A percentile compares a stretch with the other conserved stretches of the same genome.
These are phyloP conservation scores for Gardenia jasminoides DNA, from an alignment of 257 asterid species.

Conservation along the genomic window DNA sequence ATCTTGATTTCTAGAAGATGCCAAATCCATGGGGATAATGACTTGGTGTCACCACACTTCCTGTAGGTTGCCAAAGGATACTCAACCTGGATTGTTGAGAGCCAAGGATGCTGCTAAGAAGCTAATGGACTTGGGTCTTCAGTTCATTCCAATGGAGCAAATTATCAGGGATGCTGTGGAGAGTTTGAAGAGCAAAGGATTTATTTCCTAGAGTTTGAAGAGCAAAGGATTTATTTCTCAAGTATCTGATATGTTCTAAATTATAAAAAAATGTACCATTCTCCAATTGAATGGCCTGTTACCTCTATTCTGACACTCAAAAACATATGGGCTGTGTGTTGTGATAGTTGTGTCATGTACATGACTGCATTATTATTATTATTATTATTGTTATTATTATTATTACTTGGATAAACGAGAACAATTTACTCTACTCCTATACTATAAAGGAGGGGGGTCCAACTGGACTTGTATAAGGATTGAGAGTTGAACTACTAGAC, in stretches of 20 bases:
- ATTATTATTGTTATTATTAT: no score
- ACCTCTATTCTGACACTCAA: no score
- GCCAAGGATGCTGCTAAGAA: constrained; percentile 60
- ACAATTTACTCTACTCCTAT: no score
- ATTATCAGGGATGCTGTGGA: constrained; percentile 72
- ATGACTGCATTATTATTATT: no score
- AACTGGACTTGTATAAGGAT: no score
- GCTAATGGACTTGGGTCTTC: constrained; percentile 66
- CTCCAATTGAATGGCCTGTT: background rate
- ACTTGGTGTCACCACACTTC: background rate
- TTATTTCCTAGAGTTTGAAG: no score
- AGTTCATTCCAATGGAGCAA: constrained; percentile 71
- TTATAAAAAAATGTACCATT: background rate
- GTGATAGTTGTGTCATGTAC: background rate
- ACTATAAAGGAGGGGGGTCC: no score
- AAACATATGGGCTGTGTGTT: background rate
- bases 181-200: constrained; percentile 67
- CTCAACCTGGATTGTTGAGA: constrained; percentile 70
- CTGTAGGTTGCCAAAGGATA: constrained; percentile 68
- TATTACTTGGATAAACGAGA: no score
- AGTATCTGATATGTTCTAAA: background rate
- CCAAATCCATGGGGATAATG: background rate
- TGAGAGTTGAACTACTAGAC: no score
- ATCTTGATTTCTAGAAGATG: background rate
- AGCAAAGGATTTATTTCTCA: constrained; percentile 60